Percentiles rank a stretch among this genome's conserved stretches.
These are phyloP conservation scores for Colletotrichum trifolii DNA, from an alignment of 2,329 filamentous ascomycete species.

Conservation along the genomic window DNA sequence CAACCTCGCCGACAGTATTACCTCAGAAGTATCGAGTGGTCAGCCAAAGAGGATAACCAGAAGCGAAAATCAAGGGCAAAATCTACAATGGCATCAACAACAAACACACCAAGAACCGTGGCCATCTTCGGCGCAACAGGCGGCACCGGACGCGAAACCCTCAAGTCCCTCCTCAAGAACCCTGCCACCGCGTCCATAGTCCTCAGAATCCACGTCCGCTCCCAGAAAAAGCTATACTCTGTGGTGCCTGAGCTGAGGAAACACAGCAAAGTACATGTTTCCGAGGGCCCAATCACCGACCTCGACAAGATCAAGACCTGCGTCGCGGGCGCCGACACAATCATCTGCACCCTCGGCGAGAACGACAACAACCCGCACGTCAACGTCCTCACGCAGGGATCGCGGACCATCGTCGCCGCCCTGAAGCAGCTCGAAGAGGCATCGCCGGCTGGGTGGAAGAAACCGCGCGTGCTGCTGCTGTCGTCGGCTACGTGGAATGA, in stretches of 20 bases:
- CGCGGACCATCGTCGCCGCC: constrained; percentile 10
- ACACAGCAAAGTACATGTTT: background rate
- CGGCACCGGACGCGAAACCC: constrained; percentile 24
- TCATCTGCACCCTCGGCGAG: constrained; percentile 28
- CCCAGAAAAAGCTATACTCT: constrained; percentile 9
- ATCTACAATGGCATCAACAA: background rate
- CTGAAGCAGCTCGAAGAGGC: constrained; percentile 9
- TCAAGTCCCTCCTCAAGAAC: constrained; percentile 22
- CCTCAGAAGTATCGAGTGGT: background rate
- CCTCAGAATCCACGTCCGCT: constrained; percentile 25
- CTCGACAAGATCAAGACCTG: background rate
- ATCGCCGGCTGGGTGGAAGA: background rate
- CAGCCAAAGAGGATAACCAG: background rate
- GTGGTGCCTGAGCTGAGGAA: constrained; percentile 11
- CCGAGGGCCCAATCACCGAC: constrained; percentile 32
- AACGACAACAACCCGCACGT: constrained; percentile 25
- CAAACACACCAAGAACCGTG: constrained; percentile 11
- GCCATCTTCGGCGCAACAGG: constrained; percentile 33
- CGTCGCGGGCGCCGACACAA: constrained; percentile 18
- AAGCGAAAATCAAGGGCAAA: background rate
- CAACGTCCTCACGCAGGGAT: constrained; percentile 10
- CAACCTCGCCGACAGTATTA: no score
- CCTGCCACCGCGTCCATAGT: background rate
- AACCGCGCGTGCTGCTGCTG: constrained; percentile 14
- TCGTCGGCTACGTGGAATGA: constrained; percentile 30